Base-by-base conservation (phyloP, 805 yeast genomes). In the Hyphopichia homilentoma region DNA sequence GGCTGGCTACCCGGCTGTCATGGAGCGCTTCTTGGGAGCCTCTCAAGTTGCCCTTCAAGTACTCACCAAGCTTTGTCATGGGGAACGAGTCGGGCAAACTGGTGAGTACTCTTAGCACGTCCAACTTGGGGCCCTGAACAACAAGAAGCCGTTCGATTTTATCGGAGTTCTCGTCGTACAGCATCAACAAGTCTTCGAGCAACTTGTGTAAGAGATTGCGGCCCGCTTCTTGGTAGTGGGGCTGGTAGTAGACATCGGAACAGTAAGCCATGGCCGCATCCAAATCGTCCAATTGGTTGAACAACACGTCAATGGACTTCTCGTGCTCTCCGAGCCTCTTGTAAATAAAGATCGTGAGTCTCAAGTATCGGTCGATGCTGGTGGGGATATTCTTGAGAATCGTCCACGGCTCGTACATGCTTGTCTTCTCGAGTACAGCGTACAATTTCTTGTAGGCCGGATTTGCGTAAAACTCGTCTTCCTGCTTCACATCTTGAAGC, bases 201-300 rank as follows among this genome's bases (percentile, higher is more conserved):
- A 80, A 57, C 25, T 63, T 66, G 32, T 74, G 74, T n/a, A 82
- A 59, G 7, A 74, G 52, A 4, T 50, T 37, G 17, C 54, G 41
- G 2, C 85, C 84, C 0, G 31, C 32, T n/a, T 45, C 48, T 7
- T 52, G 24, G 29, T 70, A 64, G 2, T 45, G 36, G 2, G 58
- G 54, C 25, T 42, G 50, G 17, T 32, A 36, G 39, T 69, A 73
- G 0, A 84, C 58, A 4, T 61, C 60, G 1, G 70, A 54, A 40
- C 93, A 80, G 45, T 84, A 84, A 3, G 58, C 50, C 38, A 81
- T 69, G 0, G 95, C 84, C n/a, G 64, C 59, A 14, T 56, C 56
- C 29, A 75, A 68, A 47, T 82, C 82, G 3, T 72, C 57, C 27
- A 84, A 54, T 14, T 77, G 77, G 30, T 73, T 66, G 29, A 75